Percentiles rank a stretch among this genome's conserved stretches.
Conservation (phyloP, 140 eudicot genomes). For the Flaveria floridana region DNA sequence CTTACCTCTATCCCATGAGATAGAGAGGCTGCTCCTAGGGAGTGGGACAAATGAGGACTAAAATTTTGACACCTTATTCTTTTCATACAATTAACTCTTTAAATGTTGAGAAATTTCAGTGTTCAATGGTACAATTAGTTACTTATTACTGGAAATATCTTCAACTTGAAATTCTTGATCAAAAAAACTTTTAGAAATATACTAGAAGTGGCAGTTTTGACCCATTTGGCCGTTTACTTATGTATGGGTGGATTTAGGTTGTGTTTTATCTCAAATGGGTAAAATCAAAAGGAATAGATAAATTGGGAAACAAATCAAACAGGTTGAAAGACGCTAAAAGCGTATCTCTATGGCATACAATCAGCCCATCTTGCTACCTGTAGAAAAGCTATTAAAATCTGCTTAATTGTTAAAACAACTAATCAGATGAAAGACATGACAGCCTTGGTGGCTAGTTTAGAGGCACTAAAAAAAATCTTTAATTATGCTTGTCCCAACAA, state of each 20-base stretch:
- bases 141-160: neutral
- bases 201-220: neutral
- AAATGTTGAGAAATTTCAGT: neutral
- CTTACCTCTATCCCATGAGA: too few relatives aligned
- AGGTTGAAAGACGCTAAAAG: neutral
- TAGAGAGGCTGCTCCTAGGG: too few relatives aligned
- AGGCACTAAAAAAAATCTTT: neutral
- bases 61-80: too few relatives aligned
- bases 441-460: neutral
- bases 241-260: neutral
- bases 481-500: neutral
- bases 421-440: neutral
- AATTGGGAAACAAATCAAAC: neutral
- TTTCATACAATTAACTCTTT: slow-evolving; percentile 1
- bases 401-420: neutral
- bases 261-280: neutral
- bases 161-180: neutral
- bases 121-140: slow-evolving; percentile 12
- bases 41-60: neutral
- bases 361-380: neutral
- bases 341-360: neutral
- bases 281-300: neutral
- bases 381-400: neutral
- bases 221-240: neutral
- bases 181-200: neutral